Conservation (phyloP, 1,284 basidiomycete species). For the Pterulicium gracile region DNA sequence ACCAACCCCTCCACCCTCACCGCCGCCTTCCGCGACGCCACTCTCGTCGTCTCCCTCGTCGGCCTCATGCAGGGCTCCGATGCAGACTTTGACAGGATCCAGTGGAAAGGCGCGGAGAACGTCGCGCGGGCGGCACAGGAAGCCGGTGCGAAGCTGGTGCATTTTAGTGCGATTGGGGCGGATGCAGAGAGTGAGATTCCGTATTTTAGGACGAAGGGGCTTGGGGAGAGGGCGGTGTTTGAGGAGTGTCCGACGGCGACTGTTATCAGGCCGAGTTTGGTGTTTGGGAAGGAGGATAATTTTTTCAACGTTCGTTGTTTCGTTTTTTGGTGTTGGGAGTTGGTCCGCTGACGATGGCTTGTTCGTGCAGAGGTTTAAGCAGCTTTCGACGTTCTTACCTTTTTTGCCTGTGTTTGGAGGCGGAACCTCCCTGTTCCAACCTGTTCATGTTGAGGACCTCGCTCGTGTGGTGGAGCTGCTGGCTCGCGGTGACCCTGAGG, state of each 20-base stretch:
- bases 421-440: slow-evolving; percentile 56
- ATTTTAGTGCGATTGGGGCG: slow-evolving; percentile 55
- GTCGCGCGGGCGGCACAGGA: slow-evolving; percentile 39
- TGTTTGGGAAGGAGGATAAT: slow-evolving; percentile 64
- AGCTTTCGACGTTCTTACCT: slow-evolving; percentile 45
- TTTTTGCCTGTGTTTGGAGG: slow-evolving; percentile 65
- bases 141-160: slow-evolving; percentile 43
- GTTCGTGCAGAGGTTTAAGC: slow-evolving; percentile 49
- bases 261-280: slow-evolving; percentile 55
- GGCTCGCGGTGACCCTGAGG: slow-evolving; percentile 31
- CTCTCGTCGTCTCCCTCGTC: slow-evolving; percentile 51
- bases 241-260: slow-evolving; percentile 40
- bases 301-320: slow-evolving; percentile 53
- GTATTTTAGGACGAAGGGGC: slow-evolving; percentile 51
- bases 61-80: slow-evolving; percentile 49
- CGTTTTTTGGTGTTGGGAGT: slow-evolving; percentile 7
- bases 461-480: slow-evolving; percentile 49
- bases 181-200: slow-evolving; percentile 34
- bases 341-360: background rate
- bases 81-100: slow-evolving; percentile 45
- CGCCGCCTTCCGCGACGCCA: slow-evolving; percentile 38
- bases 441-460: slow-evolving; percentile 59
- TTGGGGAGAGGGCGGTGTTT: slow-evolving; percentile 45
- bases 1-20: slow-evolving; percentile 34
- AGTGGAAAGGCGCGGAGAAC: slow-evolving; percentile 54